Evolutionary conservation across 2,329 filamentous ascomycete species (phyloP), one percentile per base, ranked within the genome.

Genomic region (Ceratocystis ficicola): DNA sequence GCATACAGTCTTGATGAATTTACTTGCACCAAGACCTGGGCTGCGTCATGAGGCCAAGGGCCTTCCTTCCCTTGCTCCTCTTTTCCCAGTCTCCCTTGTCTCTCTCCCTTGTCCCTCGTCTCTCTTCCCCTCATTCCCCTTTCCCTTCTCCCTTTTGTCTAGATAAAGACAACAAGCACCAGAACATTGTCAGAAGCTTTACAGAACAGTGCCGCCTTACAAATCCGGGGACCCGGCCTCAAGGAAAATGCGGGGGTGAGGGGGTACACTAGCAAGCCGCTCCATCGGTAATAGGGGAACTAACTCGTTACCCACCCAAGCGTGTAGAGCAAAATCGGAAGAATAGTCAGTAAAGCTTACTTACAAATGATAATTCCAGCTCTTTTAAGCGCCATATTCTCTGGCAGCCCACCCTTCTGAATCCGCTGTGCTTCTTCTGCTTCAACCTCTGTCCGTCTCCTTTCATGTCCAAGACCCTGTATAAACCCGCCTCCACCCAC

Each of bases 1-100:
- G 52, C 52, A 59, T 59, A 59, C 52, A 59, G 52, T 59, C 52
- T 59, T 36, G 52, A 30, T 32, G 17, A 32, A 17, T 59, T 32
- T 25, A 28, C 50, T 20, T 30, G 52, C 28, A 59, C 28, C 25
- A 59, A 17, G n/a, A 32, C 52, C 1, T 20, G 28, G 22, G 52
- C 52, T 59, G 52, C 25, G 52, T 59, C 52, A 59, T 59, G 52
- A 59, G 52, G 32, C 52, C 15, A 15, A 59, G 52, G 28, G 10
- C 52, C 28, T 59, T 22, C 46, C 46, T 36, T 52, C 48, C 48
- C 48, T 52, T 52, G 20, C 48, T 52, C 48, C 48, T 52, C 20
- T 52, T 52, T 10, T 52, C 15, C 20, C 25, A 10, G n/a, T n/a
- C 17, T 25, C 25, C 15, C 48, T 52, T 52, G 8, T 52, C 48